phyloP scores from a whole-genome alignment of 805 yeast species.

The Nakazawaea populi region DNA sequence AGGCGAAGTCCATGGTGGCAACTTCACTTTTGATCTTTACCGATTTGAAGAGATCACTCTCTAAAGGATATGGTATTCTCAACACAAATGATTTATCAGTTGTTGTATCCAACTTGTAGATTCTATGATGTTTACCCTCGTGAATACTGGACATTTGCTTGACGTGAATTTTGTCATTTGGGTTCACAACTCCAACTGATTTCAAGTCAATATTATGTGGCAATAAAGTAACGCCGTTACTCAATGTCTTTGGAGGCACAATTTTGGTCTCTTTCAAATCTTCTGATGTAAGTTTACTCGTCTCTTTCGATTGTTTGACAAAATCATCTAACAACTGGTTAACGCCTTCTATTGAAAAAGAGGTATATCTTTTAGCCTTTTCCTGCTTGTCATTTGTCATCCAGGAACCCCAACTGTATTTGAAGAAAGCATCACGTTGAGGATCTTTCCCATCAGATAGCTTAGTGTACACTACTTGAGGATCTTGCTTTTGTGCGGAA shows the following conservation, averaged over 20 bases:
- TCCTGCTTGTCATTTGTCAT: conserved; percentile 69
- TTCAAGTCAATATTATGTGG: conserved; percentile 40
- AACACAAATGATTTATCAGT: conserved; percentile 60
- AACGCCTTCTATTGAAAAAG: conserved; percentile 77
- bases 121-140: conserved; percentile 91
- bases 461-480: conserved; percentile 41
- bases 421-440: conserved; percentile 65
- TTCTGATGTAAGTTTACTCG: conserved; percentile 15
- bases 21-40: conserved; percentile 81
- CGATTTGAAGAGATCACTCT: conserved; percentile 57
- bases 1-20: conserved; percentile 85
- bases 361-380: conserved; percentile 70
- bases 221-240: conserved; percentile 18
- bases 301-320: conserved; percentile 29
- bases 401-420: conserved; percentile 97
- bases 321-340: conserved; percentile 45
- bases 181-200: conserved; percentile 37
- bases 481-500: background rate
- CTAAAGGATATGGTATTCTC: conserved; percentile 80
- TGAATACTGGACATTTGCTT: conserved; percentile 78
- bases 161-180: conserved; percentile 41
- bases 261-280: conserved; percentile 1
- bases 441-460: conserved; percentile 61
- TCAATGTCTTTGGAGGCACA: conserved; percentile 19
- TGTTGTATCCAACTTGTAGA: conserved; percentile 67